Percentiles rank a stretch among this genome's conserved stretches.
Evolutionary conservation across 441 rosid genomes (phyloP).

Genomic region (Rhodomyrtus psidioides): DNA sequence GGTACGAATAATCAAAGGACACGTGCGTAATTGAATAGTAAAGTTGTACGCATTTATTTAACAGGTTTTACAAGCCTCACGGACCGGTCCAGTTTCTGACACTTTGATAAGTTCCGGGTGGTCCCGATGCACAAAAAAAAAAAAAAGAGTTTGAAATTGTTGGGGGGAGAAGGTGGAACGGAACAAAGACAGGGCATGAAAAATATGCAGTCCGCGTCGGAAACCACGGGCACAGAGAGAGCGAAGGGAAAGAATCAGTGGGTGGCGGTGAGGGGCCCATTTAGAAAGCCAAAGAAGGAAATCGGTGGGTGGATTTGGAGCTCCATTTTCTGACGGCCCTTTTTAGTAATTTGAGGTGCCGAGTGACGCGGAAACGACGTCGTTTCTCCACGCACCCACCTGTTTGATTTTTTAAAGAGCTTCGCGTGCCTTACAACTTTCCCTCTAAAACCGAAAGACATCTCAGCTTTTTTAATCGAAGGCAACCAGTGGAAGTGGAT

Average conservation of each 20-base stretch:
- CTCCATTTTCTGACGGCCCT: neutral
- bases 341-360: no score
- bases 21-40: no score
- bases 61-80: neutral
- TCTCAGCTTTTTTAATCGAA: no score
- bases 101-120: no score
- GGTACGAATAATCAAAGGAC: no score
- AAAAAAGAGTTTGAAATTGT: neutral
- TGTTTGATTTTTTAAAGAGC: no score
- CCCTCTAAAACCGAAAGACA: no score
- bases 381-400: neutral
- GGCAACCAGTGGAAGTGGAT: no score
- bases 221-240: neutral
- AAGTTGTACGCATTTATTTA: no score
- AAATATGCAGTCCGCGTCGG: neutral
- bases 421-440: no score
- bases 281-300: neutral
- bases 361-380: neutral
- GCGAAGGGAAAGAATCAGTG: neutral
- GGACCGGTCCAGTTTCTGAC: no score
- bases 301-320: neutral
- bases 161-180: accelerated
- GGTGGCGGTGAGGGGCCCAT: neutral
- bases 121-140: no score
- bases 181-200: neutral